Evolutionary conservation across 257 asterid species (phyloP).

Genomic region (Jaltomata sinuosa): DNA sequence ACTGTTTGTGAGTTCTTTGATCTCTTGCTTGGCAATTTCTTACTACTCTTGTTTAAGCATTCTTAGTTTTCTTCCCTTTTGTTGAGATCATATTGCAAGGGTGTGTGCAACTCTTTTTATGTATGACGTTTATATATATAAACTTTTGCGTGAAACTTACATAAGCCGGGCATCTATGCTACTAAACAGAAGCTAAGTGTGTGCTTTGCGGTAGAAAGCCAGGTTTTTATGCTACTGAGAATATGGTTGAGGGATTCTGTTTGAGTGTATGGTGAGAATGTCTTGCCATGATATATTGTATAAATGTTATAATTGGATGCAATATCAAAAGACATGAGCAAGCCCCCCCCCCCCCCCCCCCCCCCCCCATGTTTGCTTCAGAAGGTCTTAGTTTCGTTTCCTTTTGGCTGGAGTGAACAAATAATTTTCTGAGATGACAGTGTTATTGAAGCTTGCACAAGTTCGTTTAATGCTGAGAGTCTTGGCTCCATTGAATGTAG

Average conservation of each 20-base stretch:
- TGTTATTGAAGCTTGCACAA: not conserved
- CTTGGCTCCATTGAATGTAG: not conserved
- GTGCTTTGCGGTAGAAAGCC: not conserved
- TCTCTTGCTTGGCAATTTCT: not conserved
- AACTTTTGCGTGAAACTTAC: not conserved
- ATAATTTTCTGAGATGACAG: not conserved
- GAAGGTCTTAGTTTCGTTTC: not conserved
- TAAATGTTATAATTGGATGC: not conserved
- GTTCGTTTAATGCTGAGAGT: not conserved
- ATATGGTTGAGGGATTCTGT: not conserved
- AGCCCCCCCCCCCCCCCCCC: no score
- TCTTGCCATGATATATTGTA: not conserved
- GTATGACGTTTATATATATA: not conserved
- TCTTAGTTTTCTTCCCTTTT: not conserved
- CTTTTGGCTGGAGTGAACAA: not conserved
- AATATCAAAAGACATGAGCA: not conserved
- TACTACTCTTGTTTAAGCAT: not conserved
- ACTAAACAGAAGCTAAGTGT: not conserved
- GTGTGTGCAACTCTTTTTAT: not conserved
- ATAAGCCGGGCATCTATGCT: not conserved
- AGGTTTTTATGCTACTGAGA: not conserved
- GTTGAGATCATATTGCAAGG: not conserved
- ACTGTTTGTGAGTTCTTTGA: conserved; percentile 43
- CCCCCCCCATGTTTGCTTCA: not conserved
- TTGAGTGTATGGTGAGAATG: not conserved